These are phyloP conservation scores for Silene coronaria DNA, from an alignment of 179 eudicot species.

Conservation along the genomic window DNA sequence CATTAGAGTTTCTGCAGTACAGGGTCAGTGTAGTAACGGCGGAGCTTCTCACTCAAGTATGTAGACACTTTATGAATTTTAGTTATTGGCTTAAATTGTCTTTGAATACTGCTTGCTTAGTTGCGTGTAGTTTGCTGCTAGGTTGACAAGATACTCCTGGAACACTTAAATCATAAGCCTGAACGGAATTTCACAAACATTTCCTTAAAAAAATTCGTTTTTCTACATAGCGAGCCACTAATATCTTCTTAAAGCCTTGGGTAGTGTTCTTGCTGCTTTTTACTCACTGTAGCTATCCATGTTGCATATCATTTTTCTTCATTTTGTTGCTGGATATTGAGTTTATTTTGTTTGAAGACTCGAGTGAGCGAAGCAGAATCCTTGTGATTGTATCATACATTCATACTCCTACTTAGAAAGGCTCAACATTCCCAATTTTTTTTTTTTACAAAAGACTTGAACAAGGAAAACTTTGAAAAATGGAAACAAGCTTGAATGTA, in stretches of 20 bases:
- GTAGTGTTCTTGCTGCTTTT: background rate
- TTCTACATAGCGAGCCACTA: background rate
- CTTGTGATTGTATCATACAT: background rate
- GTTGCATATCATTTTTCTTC: background rate
- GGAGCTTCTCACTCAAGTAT: constrained; percentile 91
- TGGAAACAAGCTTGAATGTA: too few species aligned
- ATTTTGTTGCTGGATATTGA: background rate
- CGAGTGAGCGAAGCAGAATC: background rate
- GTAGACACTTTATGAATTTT: background rate
- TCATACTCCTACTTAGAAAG: background rate
- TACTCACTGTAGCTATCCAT: background rate
- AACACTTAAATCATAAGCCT: background rate
- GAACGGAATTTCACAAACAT: background rate
- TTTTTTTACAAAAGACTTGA: too few species aligned
- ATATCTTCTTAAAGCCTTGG: background rate
- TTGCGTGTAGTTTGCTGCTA: background rate
- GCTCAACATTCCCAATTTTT: too few species aligned
- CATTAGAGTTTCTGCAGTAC: constrained; percentile 69
- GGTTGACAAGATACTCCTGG: background rate
- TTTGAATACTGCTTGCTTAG: background rate
- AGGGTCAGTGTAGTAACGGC: constrained; percentile 79
- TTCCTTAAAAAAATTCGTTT: background rate
- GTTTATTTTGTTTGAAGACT: background rate
- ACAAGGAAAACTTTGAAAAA: too few species aligned
- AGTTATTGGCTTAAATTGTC: background rate